Conservation (phyloP, 1,284 basidiomycete genomes). For the Thecaphora thlaspeos region DNA sequence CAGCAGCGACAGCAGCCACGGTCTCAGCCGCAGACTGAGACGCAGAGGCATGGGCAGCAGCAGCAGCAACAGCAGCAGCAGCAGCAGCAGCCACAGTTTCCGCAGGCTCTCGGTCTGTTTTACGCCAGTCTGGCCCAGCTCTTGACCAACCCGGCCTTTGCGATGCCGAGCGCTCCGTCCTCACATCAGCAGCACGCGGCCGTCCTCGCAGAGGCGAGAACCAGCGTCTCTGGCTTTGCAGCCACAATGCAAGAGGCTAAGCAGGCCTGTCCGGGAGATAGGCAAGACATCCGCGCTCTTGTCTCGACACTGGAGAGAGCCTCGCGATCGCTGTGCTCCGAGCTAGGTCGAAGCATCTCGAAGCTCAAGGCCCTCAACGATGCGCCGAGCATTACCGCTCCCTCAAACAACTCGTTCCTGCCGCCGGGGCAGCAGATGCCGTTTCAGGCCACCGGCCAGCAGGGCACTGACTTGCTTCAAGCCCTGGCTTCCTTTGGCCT, state of each 20-base stretch:
- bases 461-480: slow-evolving; percentile 16
- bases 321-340: slow-evolving; percentile 12
- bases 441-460: background rate
- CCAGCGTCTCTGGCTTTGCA: slow-evolving; percentile 22
- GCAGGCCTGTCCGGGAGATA: slow-evolving; percentile 17
- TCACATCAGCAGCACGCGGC: slow-evolving; percentile 21
- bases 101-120: slow-evolving; percentile 1
- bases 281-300: slow-evolving; percentile 22
- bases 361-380: slow-evolving; percentile 19
- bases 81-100: slow-evolving; percentile 6
- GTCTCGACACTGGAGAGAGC: slow-evolving; percentile 22
- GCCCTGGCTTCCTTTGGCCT: slow-evolving; percentile 11
- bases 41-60: slow-evolving; percentile 2
- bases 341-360: slow-evolving; percentile 18
- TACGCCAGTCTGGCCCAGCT: slow-evolving; percentile 13
- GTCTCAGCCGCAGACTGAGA: slow-evolving; percentile 6
- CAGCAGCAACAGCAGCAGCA: slow-evolving; percentile 6
- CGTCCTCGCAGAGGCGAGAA: slow-evolving; percentile 15
- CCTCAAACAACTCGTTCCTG: too few relatives aligned
- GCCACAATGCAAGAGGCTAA: slow-evolving; percentile 18
- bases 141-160: slow-evolving; percentile 5
- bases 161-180: slow-evolving; percentile 4
- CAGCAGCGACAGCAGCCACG: slow-evolving; percentile 7
- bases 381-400: slow-evolving; percentile 4
- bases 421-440: background rate